Evolutionary conservation across 257 asterid genomes (phyloP).

Genomic region (Leptodermis oblonga): DNA sequence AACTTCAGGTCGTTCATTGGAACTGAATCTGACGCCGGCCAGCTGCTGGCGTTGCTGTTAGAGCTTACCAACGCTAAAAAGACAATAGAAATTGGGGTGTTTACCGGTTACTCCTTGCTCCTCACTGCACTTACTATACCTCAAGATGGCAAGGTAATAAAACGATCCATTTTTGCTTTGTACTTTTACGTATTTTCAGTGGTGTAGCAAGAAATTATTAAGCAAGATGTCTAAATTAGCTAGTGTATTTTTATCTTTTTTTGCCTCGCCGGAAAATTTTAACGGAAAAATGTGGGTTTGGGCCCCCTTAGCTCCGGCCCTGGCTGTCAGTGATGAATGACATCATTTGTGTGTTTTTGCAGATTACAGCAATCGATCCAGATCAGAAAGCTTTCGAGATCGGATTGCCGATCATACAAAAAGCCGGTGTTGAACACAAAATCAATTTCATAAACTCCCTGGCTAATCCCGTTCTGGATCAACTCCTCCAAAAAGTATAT

Average conservation of each 20-base stretch:
- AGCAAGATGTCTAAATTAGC: no score
- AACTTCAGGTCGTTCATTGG: slow-evolving; percentile 30
- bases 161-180: not conserved
- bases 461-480: slow-evolving; percentile 35
- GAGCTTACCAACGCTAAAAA: slow-evolving; percentile 40
- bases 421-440: slow-evolving; percentile 39
- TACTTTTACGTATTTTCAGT: no score
- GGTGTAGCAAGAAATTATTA: no score
- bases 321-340: no score
- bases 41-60: slow-evolving; percentile 37
- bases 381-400: slow-evolving; percentile 26
- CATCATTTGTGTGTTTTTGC: not conserved
- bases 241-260: no score
- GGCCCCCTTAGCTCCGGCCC: no score
- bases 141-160: slow-evolving; percentile 51
- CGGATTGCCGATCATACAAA: slow-evolving; percentile 33
- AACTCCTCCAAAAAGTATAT: slow-evolving; percentile 24
- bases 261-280: no score
- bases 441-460: slow-evolving; percentile 33
- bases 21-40: slow-evolving; percentile 53
- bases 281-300: no score
- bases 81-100: slow-evolving; percentile 43
- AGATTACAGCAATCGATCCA: slow-evolving; percentile 38
- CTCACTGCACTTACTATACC: slow-evolving; percentile 59
- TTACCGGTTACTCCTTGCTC: slow-evolving; percentile 59